Conservation (phyloP, 768 basidiomycete genomes). For the Leccinum incarnatum region DNA sequence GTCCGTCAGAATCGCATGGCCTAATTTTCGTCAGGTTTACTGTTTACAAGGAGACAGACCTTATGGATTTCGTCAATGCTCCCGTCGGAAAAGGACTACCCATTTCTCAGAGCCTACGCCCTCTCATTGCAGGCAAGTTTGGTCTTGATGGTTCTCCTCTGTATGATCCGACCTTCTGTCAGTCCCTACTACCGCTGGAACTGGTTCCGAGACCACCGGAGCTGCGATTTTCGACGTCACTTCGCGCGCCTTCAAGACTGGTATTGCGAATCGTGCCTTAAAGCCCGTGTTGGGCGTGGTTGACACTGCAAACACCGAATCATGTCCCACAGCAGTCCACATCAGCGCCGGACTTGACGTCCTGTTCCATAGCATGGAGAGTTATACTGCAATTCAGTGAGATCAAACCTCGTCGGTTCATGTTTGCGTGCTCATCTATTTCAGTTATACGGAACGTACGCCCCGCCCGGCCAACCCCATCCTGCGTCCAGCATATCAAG, state of each 20-base stretch:
- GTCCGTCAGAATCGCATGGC: background rate
- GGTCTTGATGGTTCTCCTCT: background rate
- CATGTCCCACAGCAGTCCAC: conserved; percentile 88
- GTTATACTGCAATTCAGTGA: conserved; percentile 90
- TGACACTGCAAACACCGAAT: conserved; percentile 88
- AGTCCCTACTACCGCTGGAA: conserved; percentile 80
- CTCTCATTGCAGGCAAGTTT: conserved; percentile 73
- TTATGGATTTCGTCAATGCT: conserved; percentile 97
- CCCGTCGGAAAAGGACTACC: conserved; percentile 92
- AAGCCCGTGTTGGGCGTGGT: conserved; percentile 86
- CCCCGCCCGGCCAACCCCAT: conserved; percentile 91
- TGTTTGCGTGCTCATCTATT: conserved; percentile 4
- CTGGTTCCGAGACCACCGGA: conserved; percentile 93
- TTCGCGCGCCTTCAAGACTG: conserved; percentile 91
- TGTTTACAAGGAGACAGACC: conserved; percentile 87
- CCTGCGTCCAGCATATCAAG: conserved; percentile 88
- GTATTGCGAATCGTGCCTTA: conserved; percentile 89
- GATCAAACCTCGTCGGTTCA: conserved; percentile 20
- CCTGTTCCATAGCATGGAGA: conserved; percentile 94
- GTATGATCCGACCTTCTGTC: conserved; percentile 1
- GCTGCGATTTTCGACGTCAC: conserved; percentile 94
- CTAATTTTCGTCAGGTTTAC: conserved; percentile 55
- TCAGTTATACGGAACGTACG: conserved; percentile 83
- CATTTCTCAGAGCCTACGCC: conserved; percentile 67
- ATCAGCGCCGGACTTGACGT: conserved; percentile 96